Base-by-base conservation (phyloP, 257 asterid genomes). In the Ajuga chamaepitys region DNA sequence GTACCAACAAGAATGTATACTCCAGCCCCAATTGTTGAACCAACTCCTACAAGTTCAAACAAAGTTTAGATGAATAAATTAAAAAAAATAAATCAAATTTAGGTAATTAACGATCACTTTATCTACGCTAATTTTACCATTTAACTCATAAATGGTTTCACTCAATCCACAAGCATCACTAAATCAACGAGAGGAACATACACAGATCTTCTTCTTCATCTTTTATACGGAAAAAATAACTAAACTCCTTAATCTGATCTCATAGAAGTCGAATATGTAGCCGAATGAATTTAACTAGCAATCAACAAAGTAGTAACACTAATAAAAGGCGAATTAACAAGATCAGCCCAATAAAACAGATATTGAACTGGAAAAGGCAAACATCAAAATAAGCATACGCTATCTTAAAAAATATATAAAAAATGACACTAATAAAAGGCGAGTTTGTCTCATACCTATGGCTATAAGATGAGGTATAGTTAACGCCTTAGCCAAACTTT, bases 11-110 rank as follows among this genome's bases (percentile, higher is more conserved):
- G 96, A 72, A 92, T 92, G 63, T 92, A 92, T 8, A 89, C 98
- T 21, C 98, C 98, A 58, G 98, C 96, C 6, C 98, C 98, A 9
- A 92, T 92, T 1, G 98, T 92, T 35, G 98, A 74, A 35, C 98
- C 98, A 77, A 92, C 97, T 63, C 98, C 98, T 92, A 66, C 9
- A 70, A 58, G 61, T 74, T 67, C 74, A 66, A 76, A 70, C 16
- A 64, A 75, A 66, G 44, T 21, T 26, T 24, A 50, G n/a, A n/a
- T n/a, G n/a, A n/a, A n/a, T n/a, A n/a, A n/a, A n/a, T n/a, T 13
- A 10, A 51, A 9, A 32, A 71, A 30, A 50, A 46, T 25, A 14
- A 28, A n/a, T n/a, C n/a, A n/a, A n/a, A 47, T 20, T 28, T 6
- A 70, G 74, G 51, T 4, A 53, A 42, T 7, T n/a, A 60, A 67